These are phyloP conservation scores for Halteria grandinella DNA, from an alignment of 73 alveolate species.

Conservation along the genomic window DNA sequence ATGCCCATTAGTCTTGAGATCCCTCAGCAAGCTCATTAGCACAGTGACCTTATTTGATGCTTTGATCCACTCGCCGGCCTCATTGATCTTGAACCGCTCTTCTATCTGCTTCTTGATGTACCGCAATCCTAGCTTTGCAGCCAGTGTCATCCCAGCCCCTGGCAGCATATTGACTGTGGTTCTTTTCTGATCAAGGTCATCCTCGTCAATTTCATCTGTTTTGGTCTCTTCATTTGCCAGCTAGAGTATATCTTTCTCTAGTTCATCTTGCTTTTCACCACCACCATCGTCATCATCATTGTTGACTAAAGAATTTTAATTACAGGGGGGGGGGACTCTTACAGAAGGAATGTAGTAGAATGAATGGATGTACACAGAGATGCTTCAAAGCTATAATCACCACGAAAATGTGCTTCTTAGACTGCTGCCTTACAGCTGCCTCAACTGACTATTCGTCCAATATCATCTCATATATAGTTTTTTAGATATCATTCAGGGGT, in stretches of 20 bases:
- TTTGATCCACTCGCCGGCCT: not conserved
- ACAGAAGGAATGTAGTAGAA: conserved; percentile 6
- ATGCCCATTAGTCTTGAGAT: conserved; percentile 71
- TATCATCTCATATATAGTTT: conserved; percentile 62
- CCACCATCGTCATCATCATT: not conserved
- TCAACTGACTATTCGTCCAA: conserved; percentile 55
- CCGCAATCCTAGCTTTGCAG: not conserved
- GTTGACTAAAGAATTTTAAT: not conserved
- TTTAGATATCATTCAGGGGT: conserved; percentile 57
- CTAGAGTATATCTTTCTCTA: not conserved
- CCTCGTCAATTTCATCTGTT: not conserved
- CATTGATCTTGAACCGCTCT: conserved; percentile 15
- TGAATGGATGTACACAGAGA: conserved; percentile 33
- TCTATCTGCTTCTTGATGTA: conserved; percentile 12
- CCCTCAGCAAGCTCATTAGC: conserved; percentile 61
- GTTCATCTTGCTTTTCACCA: conserved; percentile 21
- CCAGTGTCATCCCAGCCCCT: not conserved
- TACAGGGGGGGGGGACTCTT: not conserved
- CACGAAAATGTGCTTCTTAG: conserved; percentile 17
- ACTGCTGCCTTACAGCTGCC: not conserved
- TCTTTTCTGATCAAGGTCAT: not conserved
- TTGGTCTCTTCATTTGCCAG: not conserved
- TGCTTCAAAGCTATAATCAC: conserved; percentile 19
- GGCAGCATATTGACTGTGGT: not conserved
- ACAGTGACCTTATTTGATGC: conserved; percentile 55